phyloP scores from a whole-genome alignment of 2,329 filamentous ascomycete genomes.

The Fusarium coicis region DNA sequence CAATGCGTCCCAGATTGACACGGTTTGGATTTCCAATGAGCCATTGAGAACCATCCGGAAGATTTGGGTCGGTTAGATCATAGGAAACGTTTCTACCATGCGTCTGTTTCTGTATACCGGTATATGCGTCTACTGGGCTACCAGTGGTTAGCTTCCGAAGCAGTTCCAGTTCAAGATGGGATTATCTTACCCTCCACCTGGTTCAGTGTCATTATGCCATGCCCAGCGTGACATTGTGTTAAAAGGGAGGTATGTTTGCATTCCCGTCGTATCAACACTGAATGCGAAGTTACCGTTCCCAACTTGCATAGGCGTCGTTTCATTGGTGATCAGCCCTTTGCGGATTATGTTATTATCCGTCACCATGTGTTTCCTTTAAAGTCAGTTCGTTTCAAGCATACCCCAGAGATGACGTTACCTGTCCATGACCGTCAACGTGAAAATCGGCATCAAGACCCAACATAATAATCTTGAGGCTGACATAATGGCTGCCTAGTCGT shows the following conservation, averaged over 20 bases:
- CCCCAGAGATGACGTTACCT: background rate
- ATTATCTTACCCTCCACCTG: slow-evolving; percentile 43
- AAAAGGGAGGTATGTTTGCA: slow-evolving; percentile 57
- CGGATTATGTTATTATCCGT: slow-evolving; percentile 38
- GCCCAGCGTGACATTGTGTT: slow-evolving; percentile 61
- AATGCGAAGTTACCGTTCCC: slow-evolving; percentile 63
- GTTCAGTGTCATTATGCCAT: slow-evolving; percentile 61
- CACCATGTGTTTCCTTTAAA: slow-evolving; percentile 34
- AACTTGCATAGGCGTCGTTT: slow-evolving; percentile 61
- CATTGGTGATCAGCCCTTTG: slow-evolving; percentile 42
- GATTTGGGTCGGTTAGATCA: slow-evolving; percentile 50
- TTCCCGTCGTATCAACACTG: slow-evolving; percentile 58
- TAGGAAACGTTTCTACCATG: slow-evolving; percentile 53
- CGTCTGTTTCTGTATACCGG: slow-evolving; percentile 47
- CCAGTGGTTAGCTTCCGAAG: background rate
- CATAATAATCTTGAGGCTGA: background rate
- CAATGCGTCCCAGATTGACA: slow-evolving; percentile 56
- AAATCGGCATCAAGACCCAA: background rate
- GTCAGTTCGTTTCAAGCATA: background rate
- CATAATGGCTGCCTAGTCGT: background rate
- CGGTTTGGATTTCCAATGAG: slow-evolving; percentile 61
- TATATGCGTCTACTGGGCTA: slow-evolving; percentile 43
- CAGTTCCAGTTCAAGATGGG: rapidly evolving
- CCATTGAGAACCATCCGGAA: slow-evolving; percentile 59
- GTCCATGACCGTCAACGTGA: slow-evolving; percentile 7